These are phyloP conservation scores for Colletotrichum sp. DNA, from an alignment of 2,329 filamentous ascomycete species.

Conservation along the genomic window DNA sequence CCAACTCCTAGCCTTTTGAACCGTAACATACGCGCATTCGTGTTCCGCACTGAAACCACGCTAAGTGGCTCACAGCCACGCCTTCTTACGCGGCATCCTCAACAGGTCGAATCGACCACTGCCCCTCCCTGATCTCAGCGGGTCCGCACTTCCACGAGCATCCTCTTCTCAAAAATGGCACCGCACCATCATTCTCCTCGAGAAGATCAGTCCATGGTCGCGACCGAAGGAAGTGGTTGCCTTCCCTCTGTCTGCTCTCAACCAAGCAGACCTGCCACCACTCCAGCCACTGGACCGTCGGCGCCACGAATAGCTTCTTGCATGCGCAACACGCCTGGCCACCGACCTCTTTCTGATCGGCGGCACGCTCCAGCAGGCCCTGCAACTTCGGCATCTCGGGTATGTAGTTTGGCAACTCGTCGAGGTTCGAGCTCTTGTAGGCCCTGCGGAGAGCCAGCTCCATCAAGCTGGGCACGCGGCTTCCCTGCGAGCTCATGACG, in stretches of 20 bases:
- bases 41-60: neutral
- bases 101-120: constrained; percentile 18
- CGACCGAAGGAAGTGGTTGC: neutral
- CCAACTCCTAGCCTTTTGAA: neutral
- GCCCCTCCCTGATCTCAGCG: constrained; percentile 30
- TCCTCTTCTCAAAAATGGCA: constrained; percentile 52
- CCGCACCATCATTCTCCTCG: constrained; percentile 35
- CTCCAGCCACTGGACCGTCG: constrained; percentile 65
- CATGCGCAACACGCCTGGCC: constrained; percentile 59
- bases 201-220: constrained; percentile 13
- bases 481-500: constrained; percentile 21
- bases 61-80: neutral
- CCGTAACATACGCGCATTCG: neutral
- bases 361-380: constrained; percentile 42
- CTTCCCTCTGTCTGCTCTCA: constrained; percentile 8
- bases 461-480: constrained; percentile 52
- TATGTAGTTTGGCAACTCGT: constrained; percentile 46
- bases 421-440: constrained; percentile 44
- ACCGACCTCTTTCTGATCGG: constrained; percentile 48
- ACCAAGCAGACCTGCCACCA: constrained; percentile 52
- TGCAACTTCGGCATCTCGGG: constrained; percentile 44
- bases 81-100: neutral
- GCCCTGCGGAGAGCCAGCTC: constrained; percentile 55
- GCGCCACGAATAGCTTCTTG: constrained; percentile 49
- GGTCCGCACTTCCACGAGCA: constrained; percentile 57